Base-by-base conservation (phyloP, 179 eudicot species). In the Patellifolia procumbens region DNA sequence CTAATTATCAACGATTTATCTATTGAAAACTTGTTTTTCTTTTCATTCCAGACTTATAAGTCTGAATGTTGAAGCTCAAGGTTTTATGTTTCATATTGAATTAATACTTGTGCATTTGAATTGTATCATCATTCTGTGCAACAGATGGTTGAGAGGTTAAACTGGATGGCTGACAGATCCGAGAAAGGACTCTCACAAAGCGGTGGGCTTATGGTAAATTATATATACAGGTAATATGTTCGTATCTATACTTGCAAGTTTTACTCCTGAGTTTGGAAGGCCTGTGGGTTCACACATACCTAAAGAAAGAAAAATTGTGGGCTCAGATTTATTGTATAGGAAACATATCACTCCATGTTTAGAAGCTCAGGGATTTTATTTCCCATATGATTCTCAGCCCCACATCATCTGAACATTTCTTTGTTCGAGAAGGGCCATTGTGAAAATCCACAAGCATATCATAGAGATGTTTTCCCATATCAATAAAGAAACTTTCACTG, bases 81-180 rank as follows among this genome's bases (percentile, higher is more conserved):
- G 70, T 69, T 65, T 63, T 68, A 59, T 39, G 9, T 65, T 1
- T 15, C 55, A 55, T 39, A 28, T 39, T n/a, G 58, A 51, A 34
- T 55, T 1, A 26, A 17, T 15, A 17, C 67, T 20, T 69, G 37
- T 19, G 34, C 55, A 15, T 64, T 72, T 5, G 46, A 1, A 10
- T 24, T 51, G 43, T 53, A 59, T 61, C 58, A 20, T 73, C 66
- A n/a, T 75, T 31, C 7, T 42, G 35, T 77, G 58, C 60, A 70
- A 73, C 81, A 93, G 98, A 88, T 86, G 87, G 76, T 93, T 77
- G 99, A 92, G 75, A 88, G 94, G 82, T 83, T 95, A 68, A 91
- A 89, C 77, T 95, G 99, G 99, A 90, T 95, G 97, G 99, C 99
- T 22, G 97, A 95, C 78, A 83, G 75, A 74, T 95, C 97, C 76